A percentile compares a stretch with the other conserved stretches of the same genome.
phyloP scores from a whole-genome alignment of 352 stramenopile species.

The Phytophthora boehmeriae region DNA sequence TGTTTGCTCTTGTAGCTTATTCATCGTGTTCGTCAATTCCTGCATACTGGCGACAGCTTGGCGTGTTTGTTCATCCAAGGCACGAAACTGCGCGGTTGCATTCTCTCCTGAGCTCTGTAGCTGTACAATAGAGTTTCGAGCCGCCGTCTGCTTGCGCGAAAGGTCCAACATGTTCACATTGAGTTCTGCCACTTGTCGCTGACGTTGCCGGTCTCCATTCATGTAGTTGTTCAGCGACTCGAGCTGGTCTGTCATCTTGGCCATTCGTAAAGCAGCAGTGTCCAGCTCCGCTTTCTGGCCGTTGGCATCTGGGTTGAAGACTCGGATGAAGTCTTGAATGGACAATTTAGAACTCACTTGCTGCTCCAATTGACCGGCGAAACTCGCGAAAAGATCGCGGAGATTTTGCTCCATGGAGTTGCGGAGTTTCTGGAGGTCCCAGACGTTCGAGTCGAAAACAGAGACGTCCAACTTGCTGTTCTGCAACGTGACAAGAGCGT shows the following conservation, averaged over 20 bases:
- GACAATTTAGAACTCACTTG: conserved; percentile 58
- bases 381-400: conserved; percentile 61
- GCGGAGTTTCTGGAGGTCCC: conserved; percentile 62
- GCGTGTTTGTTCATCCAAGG: conserved; percentile 26
- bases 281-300: conserved; percentile 58
- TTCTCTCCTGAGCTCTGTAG: conserved; percentile 40
- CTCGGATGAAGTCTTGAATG: conserved; percentile 67
- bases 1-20: conserved; percentile 21
- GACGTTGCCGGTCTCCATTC: conserved; percentile 45
- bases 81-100: conserved; percentile 30
- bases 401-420: conserved; percentile 58
- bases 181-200: conserved; percentile 55
- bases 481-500: conserved; percentile 39
- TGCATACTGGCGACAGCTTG: conserved; percentile 25
- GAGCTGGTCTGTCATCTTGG: conserved; percentile 62
- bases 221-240: conserved; percentile 52
- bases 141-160: conserved; percentile 51
- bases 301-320: conserved; percentile 63
- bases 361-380: conserved; percentile 58
- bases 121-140: conserved; percentile 46
- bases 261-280: conserved; percentile 44
- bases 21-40: conserved; percentile 23
- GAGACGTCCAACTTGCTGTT: conserved; percentile 68
- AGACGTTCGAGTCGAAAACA: conserved; percentile 56
- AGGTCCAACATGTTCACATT: conserved; percentile 57